phyloP scores from a whole-genome alignment of 176 grass and related monocot genomes.

The Puccinellia tenuiflora region DNA sequence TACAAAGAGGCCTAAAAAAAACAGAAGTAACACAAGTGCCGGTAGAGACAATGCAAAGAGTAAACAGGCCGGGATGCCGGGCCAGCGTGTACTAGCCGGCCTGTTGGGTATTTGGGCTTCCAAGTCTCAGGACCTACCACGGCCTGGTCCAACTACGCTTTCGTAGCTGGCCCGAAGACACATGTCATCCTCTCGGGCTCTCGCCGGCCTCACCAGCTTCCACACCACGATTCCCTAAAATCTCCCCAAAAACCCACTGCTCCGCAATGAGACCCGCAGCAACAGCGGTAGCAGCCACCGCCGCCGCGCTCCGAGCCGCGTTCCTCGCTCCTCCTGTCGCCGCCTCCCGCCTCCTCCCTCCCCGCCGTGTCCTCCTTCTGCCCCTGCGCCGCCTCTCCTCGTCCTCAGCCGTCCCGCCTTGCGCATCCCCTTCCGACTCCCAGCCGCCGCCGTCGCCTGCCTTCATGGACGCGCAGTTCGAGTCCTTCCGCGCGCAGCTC shows the following conservation, averaged over 20 bases:
- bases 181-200: neutral
- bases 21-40: no score
- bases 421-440: neutral
- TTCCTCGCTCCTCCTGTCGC: neutral
- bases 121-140: no score
- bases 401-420: neutral
- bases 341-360: neutral
- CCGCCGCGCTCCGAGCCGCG: conserved; percentile 28
- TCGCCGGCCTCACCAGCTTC: neutral
- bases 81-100: no score
- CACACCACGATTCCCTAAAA: neutral
- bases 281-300: conserved; percentile 31
- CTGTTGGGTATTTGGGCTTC: neutral
- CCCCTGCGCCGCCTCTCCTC: conserved; percentile 32
- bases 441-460: conserved; percentile 16
- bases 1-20: no score
- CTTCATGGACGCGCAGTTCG: conserved; percentile 83
- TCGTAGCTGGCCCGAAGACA: neutral
- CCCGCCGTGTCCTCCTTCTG: neutral
- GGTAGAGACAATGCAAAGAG: no score
- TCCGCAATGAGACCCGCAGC: conserved; percentile 45
- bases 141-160: no score
- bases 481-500: conserved; percentile 71
- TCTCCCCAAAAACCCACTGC: conserved; percentile 20
- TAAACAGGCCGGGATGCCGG: no score